These are phyloP conservation scores for Mucor irregularis DNA, from an alignment of 371 early-diverging fungal species.

Conservation along the genomic window DNA sequence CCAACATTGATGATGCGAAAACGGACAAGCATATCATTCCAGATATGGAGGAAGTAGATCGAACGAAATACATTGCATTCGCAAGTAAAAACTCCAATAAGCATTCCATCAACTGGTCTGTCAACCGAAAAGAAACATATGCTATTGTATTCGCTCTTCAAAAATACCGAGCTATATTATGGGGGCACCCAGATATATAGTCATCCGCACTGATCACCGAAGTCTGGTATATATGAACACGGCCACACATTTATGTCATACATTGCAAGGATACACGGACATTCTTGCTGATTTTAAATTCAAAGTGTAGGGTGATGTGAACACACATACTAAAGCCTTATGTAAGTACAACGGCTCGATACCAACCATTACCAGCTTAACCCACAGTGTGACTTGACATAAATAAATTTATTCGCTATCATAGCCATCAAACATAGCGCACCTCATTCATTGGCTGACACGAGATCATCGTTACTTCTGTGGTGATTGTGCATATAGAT, in stretches of 20 bases:
- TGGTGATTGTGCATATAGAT: too few species aligned
- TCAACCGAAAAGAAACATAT: slow-evolving; percentile 7
- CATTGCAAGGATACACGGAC: background rate
- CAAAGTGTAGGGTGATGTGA: too few species aligned
- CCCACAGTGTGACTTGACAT: too few species aligned
- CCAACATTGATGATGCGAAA: too few species aligned
- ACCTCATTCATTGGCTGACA: too few species aligned
- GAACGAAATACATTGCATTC: slow-evolving; percentile 5
- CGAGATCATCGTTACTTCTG: too few species aligned
- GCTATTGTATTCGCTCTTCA: background rate
- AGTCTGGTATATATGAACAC: background rate
- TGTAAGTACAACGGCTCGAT: too few species aligned
- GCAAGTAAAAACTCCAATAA: background rate
- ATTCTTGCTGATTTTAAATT: background rate
- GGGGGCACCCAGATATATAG: background rate
- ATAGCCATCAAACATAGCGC: too few species aligned
- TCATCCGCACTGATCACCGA: background rate
- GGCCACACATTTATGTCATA: background rate
- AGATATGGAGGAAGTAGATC: slow-evolving; percentile 1
- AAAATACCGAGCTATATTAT: background rate
- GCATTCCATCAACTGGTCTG: background rate
- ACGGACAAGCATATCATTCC: too few species aligned
- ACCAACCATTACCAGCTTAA: too few species aligned
- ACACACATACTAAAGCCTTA: too few species aligned
- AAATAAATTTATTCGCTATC: too few species aligned